Evolutionary conservation across 805 yeast genomes (phyloP), one percentile per base, ranked within the genome.

Genomic region (Starmerella cellae): DNA sequence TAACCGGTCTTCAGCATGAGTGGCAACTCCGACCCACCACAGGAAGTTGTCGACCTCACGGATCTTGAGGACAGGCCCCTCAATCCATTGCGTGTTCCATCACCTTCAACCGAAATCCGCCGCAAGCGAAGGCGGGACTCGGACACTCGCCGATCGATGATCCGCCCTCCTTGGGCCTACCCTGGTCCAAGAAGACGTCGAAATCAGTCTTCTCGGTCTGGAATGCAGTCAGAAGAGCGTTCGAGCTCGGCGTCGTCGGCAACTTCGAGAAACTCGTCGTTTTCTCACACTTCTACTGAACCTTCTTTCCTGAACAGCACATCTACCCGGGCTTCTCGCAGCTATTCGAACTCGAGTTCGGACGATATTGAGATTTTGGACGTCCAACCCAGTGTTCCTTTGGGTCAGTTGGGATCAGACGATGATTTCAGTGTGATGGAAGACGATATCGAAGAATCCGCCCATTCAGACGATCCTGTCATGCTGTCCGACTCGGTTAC

Each of bases 1-100:
- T n/a, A n/a, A n/a, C n/a, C n/a, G n/a, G n/a, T 13, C 13, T 24
- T 13, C 28, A 24, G 11, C 28, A 24, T 24, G 28, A 24, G 28
- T 24, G 28, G 28, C 28, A 24, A 13, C 8, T 14, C 9, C 5
- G 6, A 5, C 11, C 28, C 28, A 24, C 32, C 32, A 6, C 6
- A 8, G 17, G 32, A 29, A 8, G 32, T 33, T 8, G 16, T 40
- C 4, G 44, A 41, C 16, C 36, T 41, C 21, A 41, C 44, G 8
- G 39, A 10, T n/a, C 8, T 33, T 9, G 44, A 36, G 4, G 39
- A 35, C 26, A n/a, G n/a, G 19, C 39, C 39, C 5, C 26, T 38
- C 8, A 38, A 38, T 22, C 42, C 43, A 19, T 19, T 27, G 37
- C n/a, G 5, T 34, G 17, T 8, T 26, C 21, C 23, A 20, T 14